phyloP scores from a whole-genome alignment of 257 asterid species.

The Jasminum sambac region DNA sequence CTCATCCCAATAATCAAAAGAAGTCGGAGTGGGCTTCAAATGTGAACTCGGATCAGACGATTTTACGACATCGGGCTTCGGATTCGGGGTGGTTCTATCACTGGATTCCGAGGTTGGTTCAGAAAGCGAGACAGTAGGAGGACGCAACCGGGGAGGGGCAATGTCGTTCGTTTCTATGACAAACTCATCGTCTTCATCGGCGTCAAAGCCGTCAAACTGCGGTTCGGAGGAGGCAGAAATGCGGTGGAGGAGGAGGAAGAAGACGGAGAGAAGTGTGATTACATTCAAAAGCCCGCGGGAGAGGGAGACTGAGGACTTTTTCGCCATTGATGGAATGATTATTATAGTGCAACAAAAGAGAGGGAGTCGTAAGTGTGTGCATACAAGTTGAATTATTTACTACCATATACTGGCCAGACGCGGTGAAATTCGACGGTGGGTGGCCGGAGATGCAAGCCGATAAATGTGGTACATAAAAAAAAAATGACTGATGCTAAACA shows the following conservation, averaged over 20 bases:
- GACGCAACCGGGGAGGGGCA: conserved; percentile 35
- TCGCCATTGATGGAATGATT: conserved; percentile 41
- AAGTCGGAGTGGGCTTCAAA: conserved; percentile 42
- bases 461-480: too few relatives aligned
- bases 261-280: conserved; percentile 51
- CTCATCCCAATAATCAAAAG: conserved; percentile 80
- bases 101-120: conserved; percentile 48
- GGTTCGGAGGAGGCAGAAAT: conserved; percentile 41
- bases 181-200: conserved; percentile 66
- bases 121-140: conserved; percentile 59
- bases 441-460: too few relatives aligned
- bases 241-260: conserved; percentile 70
- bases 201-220: conserved; percentile 93
- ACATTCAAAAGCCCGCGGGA: conserved; percentile 42
- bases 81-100: conserved; percentile 57
- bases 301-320: conserved; percentile 44
- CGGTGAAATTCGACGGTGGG: too few relatives aligned
- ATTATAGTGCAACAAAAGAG: not conserved
- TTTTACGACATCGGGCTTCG: conserved; percentile 16
- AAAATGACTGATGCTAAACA: too few relatives aligned
- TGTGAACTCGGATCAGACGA: conserved; percentile 36
- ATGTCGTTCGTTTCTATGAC: conserved; percentile 30
- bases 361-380: not conserved
- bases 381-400: not conserved
- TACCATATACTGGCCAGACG: too few relatives aligned